Base-by-base conservation (phyloP, 257 asterid species). In the Mitragyna speciosa region DNA sequence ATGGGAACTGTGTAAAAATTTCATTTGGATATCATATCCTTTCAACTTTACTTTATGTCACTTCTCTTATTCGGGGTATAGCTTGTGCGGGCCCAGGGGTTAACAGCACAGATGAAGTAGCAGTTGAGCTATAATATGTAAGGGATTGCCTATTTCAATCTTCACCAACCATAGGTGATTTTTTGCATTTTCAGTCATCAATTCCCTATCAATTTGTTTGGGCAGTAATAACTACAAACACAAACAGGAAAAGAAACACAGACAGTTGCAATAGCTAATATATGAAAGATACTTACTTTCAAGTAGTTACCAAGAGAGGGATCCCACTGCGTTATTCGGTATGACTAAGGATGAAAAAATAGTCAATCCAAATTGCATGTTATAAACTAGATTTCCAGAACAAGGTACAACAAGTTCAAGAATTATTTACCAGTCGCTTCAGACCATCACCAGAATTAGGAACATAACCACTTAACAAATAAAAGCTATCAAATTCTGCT, bases 381-480 rank as follows among this genome's bases (percentile, higher is more conserved):
- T 15, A 41, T 59, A 8, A 59, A 63, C 47, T 43, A 43, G 26
- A 31, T 41, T 26, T 28, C 33, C 14, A 30, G 14, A 59, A 80
- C 12, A 59, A n/a, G 65, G 22, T 56, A 43, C 30, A 8, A 49
- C 4, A 39, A 26, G 45, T 48, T 59, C 70, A 47, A 22, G 66
- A 80, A 81, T 80, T 39, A 64, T 70, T 73, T 92, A 96, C 97
- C 97, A 96, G 91, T 86, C 97, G 92, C 79, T 76, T 90, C 47
- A 96, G 91, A 82, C 99, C 98, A 79, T 94, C 97, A 31, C 99
- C 95, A 80, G 99, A 96, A 86, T 96, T 96, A 61, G 98, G 99
- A 85, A 96, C 96, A 77, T 96, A 96, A 80, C 89, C 87, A 85
- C 85, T 75, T 85, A 96, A 84, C 78, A 96, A 85, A 84, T 87